phyloP scores from a whole-genome alignment of 1,284 basidiomycete species.

The Takashimella tepidaria region DNA sequence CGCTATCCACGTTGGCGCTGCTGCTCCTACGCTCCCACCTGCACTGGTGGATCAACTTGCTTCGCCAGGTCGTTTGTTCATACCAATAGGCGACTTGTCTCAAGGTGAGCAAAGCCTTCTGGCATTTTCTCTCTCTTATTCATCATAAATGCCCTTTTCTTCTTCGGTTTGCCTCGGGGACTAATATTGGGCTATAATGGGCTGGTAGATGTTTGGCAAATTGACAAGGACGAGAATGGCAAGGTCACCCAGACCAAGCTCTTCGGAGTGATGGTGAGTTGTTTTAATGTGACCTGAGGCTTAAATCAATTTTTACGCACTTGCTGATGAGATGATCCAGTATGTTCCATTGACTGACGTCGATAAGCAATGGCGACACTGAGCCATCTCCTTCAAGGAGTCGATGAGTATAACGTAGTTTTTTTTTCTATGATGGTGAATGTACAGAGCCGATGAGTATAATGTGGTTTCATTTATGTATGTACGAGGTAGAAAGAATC shows the following conservation, averaged over 20 bases:
- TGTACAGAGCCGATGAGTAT: too few relatives aligned
- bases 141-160: too few relatives aligned
- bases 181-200: neutral
- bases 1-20: conserved; percentile 92
- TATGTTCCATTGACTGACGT: conserved; percentile 51
- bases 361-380: conserved; percentile 33
- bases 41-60: conserved; percentile 75
- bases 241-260: conserved; percentile 62
- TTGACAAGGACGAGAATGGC: conserved; percentile 75
- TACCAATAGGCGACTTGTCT: conserved; percentile 67
- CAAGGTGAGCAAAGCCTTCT: conserved; percentile 32
- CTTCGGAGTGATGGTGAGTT: conserved; percentile 73
- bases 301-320: neutral
- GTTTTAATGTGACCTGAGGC: neutral
- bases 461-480: too few relatives aligned
- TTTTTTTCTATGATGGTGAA: too few relatives aligned
- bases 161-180: neutral
- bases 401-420: too few relatives aligned
- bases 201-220: conserved; percentile 59
- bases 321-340: conserved; percentile 20
- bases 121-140: too few relatives aligned
- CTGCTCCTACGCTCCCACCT: conserved; percentile 70
- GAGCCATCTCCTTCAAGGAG: too few relatives aligned
- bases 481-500: too few relatives aligned
- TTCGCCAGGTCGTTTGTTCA: conserved; percentile 83